phyloP scores from a whole-genome alignment of 768 basidiomycete genomes.

The Pleurotus pulmonarius region DNA sequence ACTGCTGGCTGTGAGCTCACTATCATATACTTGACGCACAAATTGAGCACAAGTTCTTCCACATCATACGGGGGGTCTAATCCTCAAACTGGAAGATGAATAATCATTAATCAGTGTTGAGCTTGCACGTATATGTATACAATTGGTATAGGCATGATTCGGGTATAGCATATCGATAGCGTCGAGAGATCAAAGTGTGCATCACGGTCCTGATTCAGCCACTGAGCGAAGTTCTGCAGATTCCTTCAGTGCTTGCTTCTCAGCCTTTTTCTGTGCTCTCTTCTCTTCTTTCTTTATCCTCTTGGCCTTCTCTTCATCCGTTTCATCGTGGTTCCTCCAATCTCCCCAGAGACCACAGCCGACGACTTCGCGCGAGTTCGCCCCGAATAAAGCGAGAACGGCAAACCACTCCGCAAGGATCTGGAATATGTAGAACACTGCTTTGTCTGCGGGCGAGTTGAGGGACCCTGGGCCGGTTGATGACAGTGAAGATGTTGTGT shows the following conservation, averaged over 20 bases:
- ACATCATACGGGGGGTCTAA: too few species aligned
- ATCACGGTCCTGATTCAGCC: too few species aligned
- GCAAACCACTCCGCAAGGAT: constrained; percentile 41
- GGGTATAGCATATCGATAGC: too few species aligned
- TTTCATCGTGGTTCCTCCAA: constrained; percentile 26
- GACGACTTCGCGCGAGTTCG: constrained; percentile 28
- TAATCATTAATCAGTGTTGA: too few species aligned
- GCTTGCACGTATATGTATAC: too few species aligned
- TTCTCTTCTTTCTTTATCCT: constrained; percentile 16
- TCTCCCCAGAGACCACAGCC: constrained; percentile 32
- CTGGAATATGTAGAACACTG: constrained; percentile 40
- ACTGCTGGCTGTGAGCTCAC: too few species aligned
- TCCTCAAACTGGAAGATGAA: too few species aligned
- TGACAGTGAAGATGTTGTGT: constrained; percentile 27
- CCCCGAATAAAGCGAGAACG: constrained; percentile 20
- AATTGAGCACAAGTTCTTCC: too few species aligned
- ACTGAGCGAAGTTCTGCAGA: background rate
- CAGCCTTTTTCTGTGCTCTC: constrained; percentile 11
- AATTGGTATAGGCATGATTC: too few species aligned
- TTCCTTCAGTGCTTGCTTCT: background rate
- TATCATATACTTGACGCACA: too few species aligned
- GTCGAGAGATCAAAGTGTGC: too few species aligned
- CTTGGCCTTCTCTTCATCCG: constrained; percentile 18
- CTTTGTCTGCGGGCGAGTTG: constrained; percentile 32
- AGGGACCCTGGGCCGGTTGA: constrained; percentile 26